Conservation (phyloP, 2,329 filamentous ascomycete genomes). For the Fusarium vanettenii region DNA sequence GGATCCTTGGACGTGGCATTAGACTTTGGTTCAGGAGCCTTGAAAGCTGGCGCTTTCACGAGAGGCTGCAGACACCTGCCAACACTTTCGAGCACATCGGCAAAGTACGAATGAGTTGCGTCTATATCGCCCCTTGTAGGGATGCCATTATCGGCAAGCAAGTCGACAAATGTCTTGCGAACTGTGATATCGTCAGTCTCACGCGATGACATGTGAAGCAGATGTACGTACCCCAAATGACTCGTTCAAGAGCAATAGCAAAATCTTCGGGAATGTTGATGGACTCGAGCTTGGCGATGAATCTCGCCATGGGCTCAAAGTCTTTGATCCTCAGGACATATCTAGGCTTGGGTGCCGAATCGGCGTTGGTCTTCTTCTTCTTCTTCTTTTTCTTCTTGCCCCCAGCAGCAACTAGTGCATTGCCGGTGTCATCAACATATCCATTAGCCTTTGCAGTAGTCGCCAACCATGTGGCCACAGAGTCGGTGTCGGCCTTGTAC, state of each 20-base stretch:
- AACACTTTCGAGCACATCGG: constrained; percentile 35
- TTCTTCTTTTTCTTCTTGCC: background rate
- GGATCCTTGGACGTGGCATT: background rate
- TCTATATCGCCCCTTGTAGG: background rate
- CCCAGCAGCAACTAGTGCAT: background rate
- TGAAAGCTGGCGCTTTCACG: background rate
- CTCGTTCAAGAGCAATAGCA: constrained; percentile 24
- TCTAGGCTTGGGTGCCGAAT: background rate
- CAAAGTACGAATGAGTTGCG: constrained; percentile 27
- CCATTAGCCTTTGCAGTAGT: constrained; percentile 29
- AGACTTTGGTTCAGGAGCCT: background rate
- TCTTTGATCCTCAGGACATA: constrained; percentile 26
- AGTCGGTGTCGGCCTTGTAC: constrained; percentile 37
- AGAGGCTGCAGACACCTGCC: constrained; percentile 26
- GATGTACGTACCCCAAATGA: constrained; percentile 19
- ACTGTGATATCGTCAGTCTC: background rate
- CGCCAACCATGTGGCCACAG: constrained; percentile 28
- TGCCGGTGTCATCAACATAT: background rate
- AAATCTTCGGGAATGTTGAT: constrained; percentile 23
- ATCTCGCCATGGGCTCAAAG: constrained; percentile 31
- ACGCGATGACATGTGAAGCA: background rate
- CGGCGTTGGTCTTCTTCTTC: constrained; percentile 4
- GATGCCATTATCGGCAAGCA: background rate
- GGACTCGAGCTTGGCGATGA: constrained; percentile 14
- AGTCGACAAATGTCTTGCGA: constrained; percentile 22